Percentiles rank a stretch among this genome's conserved stretches.
Conservation (phyloP, 106 monocot genomes). For the Dendrobium officinale region DNA sequence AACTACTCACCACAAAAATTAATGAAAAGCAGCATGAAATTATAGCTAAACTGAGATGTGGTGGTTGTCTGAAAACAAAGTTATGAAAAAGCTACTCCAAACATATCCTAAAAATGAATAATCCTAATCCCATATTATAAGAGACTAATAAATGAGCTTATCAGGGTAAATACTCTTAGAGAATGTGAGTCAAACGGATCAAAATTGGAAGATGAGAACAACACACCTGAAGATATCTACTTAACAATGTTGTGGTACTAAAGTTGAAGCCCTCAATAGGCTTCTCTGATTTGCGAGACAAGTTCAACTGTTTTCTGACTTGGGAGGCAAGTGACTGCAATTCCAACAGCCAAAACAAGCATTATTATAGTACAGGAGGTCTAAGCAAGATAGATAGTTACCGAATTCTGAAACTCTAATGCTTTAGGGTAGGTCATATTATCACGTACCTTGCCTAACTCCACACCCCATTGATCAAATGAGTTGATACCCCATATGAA, state of each 20-base stretch:
- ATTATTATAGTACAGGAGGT: too few relatives aligned
- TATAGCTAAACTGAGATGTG: too few relatives aligned
- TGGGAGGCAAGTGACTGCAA: constrained; percentile 77
- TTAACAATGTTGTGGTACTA: constrained; percentile 73
- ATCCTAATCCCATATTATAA: too few relatives aligned
- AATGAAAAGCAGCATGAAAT: too few relatives aligned
- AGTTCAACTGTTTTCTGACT: constrained; percentile 80
- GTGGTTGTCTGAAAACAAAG: too few relatives aligned
- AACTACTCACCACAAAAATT: too few relatives aligned
- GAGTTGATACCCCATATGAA: constrained; percentile 98
- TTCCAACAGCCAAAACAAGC: neutral
- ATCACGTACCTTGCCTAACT: constrained; percentile 84
- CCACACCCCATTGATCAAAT: constrained; percentile 98
- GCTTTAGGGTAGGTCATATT: neutral
- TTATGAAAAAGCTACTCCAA: too few relatives aligned
- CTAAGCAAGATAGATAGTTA: neutral
- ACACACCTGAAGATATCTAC: constrained; percentile 73
- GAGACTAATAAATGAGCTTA: too few relatives aligned
- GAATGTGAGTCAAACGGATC: neutral
- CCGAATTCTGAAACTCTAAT: neutral
- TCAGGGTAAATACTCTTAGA: neutral
- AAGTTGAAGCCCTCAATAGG: constrained; percentile 73
- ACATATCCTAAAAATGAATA: too few relatives aligned
- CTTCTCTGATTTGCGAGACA: constrained; percentile 49
- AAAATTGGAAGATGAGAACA: neutral